phyloP scores from a whole-genome alignment of 208 protist genomes.

The Novymonas esmeraldas region DNA sequence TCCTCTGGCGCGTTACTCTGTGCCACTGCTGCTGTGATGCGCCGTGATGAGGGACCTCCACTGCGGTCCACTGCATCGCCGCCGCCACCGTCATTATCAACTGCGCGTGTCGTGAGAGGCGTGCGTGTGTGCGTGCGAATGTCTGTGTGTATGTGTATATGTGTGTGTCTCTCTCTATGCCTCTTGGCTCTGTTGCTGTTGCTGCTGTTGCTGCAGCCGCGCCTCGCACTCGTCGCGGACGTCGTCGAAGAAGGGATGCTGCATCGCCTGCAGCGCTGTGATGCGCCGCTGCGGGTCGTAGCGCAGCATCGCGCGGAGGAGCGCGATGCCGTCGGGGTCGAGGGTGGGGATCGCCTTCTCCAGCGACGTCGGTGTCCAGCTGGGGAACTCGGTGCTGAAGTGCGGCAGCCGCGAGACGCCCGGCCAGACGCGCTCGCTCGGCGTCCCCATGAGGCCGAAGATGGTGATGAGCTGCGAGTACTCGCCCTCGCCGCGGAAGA shows the following conservation, averaged over 20 bases:
- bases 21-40: no score
- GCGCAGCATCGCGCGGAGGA: constrained; percentile 65
- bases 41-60: no score
- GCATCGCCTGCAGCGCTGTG: constrained; percentile 71
- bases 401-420: constrained; percentile 69
- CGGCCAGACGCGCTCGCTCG: constrained; percentile 81
- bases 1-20: no score
- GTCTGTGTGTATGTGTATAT: neutral
- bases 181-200: constrained; percentile 10
- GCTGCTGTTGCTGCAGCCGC: constrained; percentile 31
- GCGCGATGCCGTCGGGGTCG: constrained; percentile 58
- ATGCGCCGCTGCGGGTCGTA: constrained; percentile 73
- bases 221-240: constrained; percentile 53
- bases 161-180: neutral
- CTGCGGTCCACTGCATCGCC: no score
- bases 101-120: no score
- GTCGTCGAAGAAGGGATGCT: constrained; percentile 87
- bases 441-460: constrained; percentile 93
- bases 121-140: neutral
- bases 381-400: constrained; percentile 74
- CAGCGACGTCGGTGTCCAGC: constrained; percentile 49
- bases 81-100: no score
- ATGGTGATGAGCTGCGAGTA: constrained; percentile 93
- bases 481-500: constrained; percentile 89
- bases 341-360: constrained; percentile 54